A percentile compares a stretch with the other conserved stretches of the same genome.
phyloP scores from a whole-genome alignment of 2,329 filamentous ascomycete genomes.

The Penicillium vulpinum region DNA sequence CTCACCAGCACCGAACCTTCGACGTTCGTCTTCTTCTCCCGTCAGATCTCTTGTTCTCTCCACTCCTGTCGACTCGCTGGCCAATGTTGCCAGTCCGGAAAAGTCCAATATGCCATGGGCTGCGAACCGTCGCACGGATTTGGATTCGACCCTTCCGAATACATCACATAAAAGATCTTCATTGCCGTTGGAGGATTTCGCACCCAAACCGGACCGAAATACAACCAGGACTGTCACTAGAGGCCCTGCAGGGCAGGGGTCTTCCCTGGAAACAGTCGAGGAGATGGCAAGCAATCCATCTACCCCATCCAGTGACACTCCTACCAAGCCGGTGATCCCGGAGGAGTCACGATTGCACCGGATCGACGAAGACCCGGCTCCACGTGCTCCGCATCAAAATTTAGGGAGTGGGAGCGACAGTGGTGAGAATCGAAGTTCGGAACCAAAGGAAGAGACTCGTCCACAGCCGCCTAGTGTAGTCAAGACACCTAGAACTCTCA shows the following conservation, averaged over 20 bases:
- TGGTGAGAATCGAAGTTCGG: constrained; percentile 45
- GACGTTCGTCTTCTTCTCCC: constrained; percentile 67
- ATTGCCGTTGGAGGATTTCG: constrained; percentile 27
- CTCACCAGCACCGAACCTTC: constrained; percentile 62
- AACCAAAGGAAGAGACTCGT: constrained; percentile 39
- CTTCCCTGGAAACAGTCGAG: constrained; percentile 83
- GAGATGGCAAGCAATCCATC: constrained; percentile 75
- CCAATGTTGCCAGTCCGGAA: constrained; percentile 64
- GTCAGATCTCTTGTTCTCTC: constrained; percentile 66
- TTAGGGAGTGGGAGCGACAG: constrained; percentile 62
- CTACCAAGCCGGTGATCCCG: constrained; percentile 43
- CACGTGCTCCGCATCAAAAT: constrained; percentile 44
- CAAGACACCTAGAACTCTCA: constrained; percentile 52
- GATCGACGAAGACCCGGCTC: constrained; percentile 43
- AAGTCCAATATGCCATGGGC: constrained; percentile 55
- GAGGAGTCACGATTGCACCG: constrained; percentile 39
- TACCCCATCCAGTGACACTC: constrained; percentile 57
- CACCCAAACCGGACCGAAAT: constrained; percentile 39
- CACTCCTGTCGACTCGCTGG: constrained; percentile 60
- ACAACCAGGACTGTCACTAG: constrained; percentile 56
- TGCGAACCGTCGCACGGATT: constrained; percentile 31
- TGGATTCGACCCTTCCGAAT: constrained; percentile 37
- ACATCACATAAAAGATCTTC: constrained; percentile 38
- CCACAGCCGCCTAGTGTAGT: constrained; percentile 40
- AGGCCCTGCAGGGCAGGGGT: constrained; percentile 59